Percentiles rank a stretch among this genome's conserved stretches.
phyloP scores from a whole-genome alignment of 768 basidiomycete species.

The Lanmaoa rubissima region DNA sequence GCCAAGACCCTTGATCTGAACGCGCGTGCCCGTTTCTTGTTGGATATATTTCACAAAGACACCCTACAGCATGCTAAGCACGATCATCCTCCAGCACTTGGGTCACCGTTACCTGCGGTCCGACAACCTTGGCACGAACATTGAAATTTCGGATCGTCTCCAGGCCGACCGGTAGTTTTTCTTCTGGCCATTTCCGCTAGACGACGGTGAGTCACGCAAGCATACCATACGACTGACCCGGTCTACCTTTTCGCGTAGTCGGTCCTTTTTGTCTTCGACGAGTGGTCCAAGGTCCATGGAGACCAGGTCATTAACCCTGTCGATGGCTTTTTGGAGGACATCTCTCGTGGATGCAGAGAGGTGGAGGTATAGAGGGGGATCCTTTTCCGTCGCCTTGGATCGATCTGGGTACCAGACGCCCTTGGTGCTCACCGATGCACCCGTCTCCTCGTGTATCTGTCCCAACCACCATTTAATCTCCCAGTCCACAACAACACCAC shows the following conservation, averaged over 20 bases:
- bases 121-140: conserved; percentile 95
- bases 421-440: conserved; percentile 89
- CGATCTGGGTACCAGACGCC: conserved; percentile 97
- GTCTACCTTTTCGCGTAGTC: conserved; percentile 61
- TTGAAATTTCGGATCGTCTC: conserved; percentile 96
- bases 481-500: not conserved
- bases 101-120: conserved; percentile 67
- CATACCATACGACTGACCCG: not conserved
- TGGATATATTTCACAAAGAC: conserved; percentile 99
- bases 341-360: conserved; percentile 76
- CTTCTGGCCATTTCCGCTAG: conserved; percentile 97
- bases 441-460: conserved; percentile 90
- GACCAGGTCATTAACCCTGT: conserved; percentile 72
- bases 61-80: conserved; percentile 44
- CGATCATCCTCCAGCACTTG: not conserved
- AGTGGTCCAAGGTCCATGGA: conserved; percentile 74
- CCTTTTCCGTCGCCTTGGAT: conserved; percentile 84
- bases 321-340: conserved; percentile 61
- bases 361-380: conserved; percentile 92
- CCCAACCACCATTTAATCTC: conserved; percentile 3
- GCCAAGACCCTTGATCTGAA: conserved; percentile 94
- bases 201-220: conserved; percentile 10
- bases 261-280: conserved; percentile 75
- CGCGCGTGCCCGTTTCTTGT: conserved; percentile 90
- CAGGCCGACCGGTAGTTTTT: conserved; percentile 85